phyloP scores from a whole-genome alignment of 805 yeast genomes.

The Zygotorulaspora danielsina region DNA sequence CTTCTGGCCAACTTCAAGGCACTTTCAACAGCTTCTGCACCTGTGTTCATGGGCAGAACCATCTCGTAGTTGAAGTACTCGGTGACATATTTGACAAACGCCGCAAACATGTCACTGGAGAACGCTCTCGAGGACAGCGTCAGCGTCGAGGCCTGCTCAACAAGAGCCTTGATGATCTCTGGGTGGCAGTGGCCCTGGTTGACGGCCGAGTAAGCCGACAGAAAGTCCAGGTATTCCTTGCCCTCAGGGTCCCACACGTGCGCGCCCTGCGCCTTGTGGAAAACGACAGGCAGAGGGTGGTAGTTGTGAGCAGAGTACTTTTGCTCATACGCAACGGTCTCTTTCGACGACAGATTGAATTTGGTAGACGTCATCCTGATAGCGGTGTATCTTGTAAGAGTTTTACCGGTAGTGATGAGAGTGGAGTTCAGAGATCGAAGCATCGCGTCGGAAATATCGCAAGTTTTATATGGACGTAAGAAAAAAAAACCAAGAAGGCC shows the following conservation, averaged over 20 bases:
- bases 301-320: slow-evolving; percentile 93
- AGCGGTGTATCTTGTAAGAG: background rate
- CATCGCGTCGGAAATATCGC: no score
- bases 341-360: slow-evolving; percentile 52
- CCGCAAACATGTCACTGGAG: slow-evolving; percentile 82
- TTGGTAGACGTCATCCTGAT: slow-evolving; percentile 1
- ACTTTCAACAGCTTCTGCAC: slow-evolving; percentile 98
- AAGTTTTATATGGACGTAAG: no score
- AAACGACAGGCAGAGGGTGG: slow-evolving; percentile 94
- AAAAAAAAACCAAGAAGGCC: no score
- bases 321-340: slow-evolving; percentile 65
- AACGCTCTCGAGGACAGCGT: slow-evolving; percentile 92
- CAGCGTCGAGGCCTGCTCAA: slow-evolving; percentile 78
- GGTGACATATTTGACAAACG: slow-evolving; percentile 80
- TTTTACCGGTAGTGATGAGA: background rate
- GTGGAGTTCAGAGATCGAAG: background rate
- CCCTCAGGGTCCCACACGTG: slow-evolving; percentile 99
- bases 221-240: slow-evolving; percentile 83
- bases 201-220: slow-evolving; percentile 94
- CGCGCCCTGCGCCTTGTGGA: slow-evolving; percentile 81
- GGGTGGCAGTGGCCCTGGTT: slow-evolving; percentile 99
- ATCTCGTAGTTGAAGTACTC: slow-evolving; percentile 86
- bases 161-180: slow-evolving; percentile 74
- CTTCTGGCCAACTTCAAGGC: slow-evolving; percentile 91
- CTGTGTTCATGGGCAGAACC: slow-evolving; percentile 97